Base-by-base conservation (phyloP, 2,329 filamentous ascomycete species). In the Fusarium sulawesiense region DNA sequence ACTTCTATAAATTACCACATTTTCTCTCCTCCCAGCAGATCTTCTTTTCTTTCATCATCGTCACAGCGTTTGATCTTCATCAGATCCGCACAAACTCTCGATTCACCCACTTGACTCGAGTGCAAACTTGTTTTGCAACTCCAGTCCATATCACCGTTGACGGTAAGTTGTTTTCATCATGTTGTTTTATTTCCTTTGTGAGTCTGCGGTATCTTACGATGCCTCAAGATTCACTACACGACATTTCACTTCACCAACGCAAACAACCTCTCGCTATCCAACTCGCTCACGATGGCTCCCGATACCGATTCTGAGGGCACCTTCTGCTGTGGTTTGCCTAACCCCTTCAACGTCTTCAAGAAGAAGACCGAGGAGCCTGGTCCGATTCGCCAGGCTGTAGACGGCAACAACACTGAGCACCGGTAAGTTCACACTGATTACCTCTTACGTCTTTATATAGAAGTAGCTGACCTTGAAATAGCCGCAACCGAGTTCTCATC, bases 341-440 rank as follows among this genome's bases (percentile, higher is more conserved):
- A 23, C 21, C 21, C 21, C 21, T 23, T 23, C 21, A 23, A 23
- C 21, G 21, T 23, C 21, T 23, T 23, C 16, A 46, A 42, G n/a
- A 27, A 29, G 25, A 18, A 34, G 11, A 4, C 16, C 5, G 12
- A 32, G 0, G 9, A 51, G 7, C 32, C 12, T 3, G 34, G 18
- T 0, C 32, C 37, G 0, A 59, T 66, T 0, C 51, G 34, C 18
- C 34, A 34, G 13, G 34, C 34, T 0, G 12, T 25, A 0, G 49
- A 51, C 0, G 9, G 1, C 1, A 13, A 9, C 0, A 7, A 18
- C 0, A 27, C 46, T 0, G 42, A 40, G 0, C 13, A 14, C 4
- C 40, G 50, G 70, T 71, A 73, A 58, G 70, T 70, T 45, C 9
- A 58, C 21, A n/a, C 42, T 5, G 23, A 13, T 12, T 21, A 21